Percentiles rank a stretch among this genome's conserved stretches.
Evolutionary conservation across 148 eudicot genomes (phyloP).

Genomic region (Cornus suecica): DNA sequence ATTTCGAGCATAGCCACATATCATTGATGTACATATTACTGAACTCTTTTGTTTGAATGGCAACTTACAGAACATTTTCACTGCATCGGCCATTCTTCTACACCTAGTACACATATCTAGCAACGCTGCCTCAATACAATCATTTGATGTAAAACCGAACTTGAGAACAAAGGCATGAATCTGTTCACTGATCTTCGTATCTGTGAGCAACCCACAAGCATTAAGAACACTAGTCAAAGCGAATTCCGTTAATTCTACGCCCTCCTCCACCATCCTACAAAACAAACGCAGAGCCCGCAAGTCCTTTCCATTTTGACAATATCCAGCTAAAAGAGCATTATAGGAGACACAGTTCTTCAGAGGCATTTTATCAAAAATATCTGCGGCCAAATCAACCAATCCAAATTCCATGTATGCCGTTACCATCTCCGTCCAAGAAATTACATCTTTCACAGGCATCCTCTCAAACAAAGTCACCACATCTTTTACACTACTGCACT

Average conservation of each 20-base stretch:
- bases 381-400: slow-evolving; percentile 57
- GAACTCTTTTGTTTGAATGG: slow-evolving; percentile 25
- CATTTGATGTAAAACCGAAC: slow-evolving; percentile 51
- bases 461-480: slow-evolving; percentile 54
- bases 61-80: slow-evolving; percentile 40
- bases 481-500: slow-evolving; percentile 53
- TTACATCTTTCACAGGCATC: slow-evolving; percentile 57
- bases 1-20: slow-evolving; percentile 80
- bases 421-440: slow-evolving; percentile 82
- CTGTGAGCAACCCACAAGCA: slow-evolving; percentile 64
- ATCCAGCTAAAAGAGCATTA: slow-evolving; percentile 74
- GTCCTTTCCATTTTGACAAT: slow-evolving; percentile 60
- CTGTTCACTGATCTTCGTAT: slow-evolving; percentile 53
- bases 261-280: slow-evolving; percentile 50
- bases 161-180: slow-evolving; percentile 73
- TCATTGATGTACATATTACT: slow-evolving; percentile 58
- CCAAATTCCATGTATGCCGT: slow-evolving; percentile 79
- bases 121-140: slow-evolving; percentile 57
- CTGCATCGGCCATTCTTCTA: slow-evolving; percentile 71
- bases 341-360: slow-evolving; percentile 59
- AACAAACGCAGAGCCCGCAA: slow-evolving; percentile 53
- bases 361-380: slow-evolving; percentile 59
- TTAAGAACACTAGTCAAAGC: slow-evolving; percentile 59
- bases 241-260: slow-evolving; percentile 59
- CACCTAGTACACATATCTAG: slow-evolving; percentile 88